phyloP scores from a whole-genome alignment of 805 yeast genomes.

The Wickerhamomyces tratensis region DNA sequence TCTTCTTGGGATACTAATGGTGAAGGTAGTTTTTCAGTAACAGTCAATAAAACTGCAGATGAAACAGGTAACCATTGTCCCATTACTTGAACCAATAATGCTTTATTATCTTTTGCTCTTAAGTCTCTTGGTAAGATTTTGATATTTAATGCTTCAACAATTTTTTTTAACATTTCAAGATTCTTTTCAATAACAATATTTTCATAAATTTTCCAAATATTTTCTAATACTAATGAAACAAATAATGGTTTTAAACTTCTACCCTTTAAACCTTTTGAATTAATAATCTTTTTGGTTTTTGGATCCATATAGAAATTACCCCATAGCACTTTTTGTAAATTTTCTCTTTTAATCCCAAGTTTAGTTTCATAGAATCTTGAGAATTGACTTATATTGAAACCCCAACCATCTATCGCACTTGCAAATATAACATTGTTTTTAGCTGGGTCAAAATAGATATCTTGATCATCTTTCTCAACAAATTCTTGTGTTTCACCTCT shows the following conservation, averaged over 20 bases:
- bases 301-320: conserved; percentile 89
- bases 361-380: conserved; percentile 79
- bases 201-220: conserved; percentile 86
- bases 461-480: conserved; percentile 71
- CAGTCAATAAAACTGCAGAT: conserved; percentile 73
- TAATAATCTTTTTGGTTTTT: conserved; percentile 75
- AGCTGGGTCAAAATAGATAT: conserved; percentile 79
- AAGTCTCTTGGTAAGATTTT: conserved; percentile 68
- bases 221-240: conserved; percentile 79
- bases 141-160: conserved; percentile 59
- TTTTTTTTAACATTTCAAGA: conserved; percentile 63
- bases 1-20: conserved; percentile 68
- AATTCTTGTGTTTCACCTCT: conserved; percentile 36
- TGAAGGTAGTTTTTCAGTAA: conserved; percentile 77
- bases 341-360: conserved; percentile 73
- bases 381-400: conserved; percentile 83
- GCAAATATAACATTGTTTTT: conserved; percentile 86
- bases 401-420: conserved; percentile 96
- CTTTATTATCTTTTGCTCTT: conserved; percentile 66
- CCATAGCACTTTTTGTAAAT: conserved; percentile 83
- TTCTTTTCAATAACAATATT: conserved; percentile 56
- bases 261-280: conserved; percentile 54
- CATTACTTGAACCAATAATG: conserved; percentile 55
- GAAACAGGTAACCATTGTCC: conserved; percentile 95
- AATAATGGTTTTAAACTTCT: conserved; percentile 68